Evolutionary conservation across 1,284 basidiomycete species (phyloP).

Genomic region (Cutaneotrichosporon daszewskae): DNA sequence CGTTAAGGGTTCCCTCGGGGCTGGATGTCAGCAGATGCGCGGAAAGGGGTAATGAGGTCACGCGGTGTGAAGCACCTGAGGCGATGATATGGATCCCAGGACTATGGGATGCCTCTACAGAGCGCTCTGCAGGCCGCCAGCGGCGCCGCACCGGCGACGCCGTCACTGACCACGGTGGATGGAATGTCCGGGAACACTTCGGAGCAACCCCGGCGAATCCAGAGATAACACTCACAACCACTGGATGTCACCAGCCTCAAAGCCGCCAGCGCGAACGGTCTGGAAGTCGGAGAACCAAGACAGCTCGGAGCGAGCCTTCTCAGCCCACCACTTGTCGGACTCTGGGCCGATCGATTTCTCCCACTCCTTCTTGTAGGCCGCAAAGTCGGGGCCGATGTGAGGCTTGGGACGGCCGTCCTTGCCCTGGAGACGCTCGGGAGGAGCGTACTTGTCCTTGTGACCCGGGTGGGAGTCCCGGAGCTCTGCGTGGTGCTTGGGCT

Average conservation of each 20-base stretch:
- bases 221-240: slow-evolving; percentile 63
- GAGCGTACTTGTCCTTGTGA: slow-evolving; percentile 35
- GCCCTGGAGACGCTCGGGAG: slow-evolving; percentile 38
- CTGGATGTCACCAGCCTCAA: slow-evolving; percentile 78
- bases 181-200: too few species aligned
- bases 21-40: slow-evolving; percentile 19
- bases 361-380: slow-evolving; percentile 66
- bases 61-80: too few species aligned
- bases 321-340: slow-evolving; percentile 81
- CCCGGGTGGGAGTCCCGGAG: slow-evolving; percentile 34
- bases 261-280: slow-evolving; percentile 77
- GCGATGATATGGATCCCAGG: too few species aligned
- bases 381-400: slow-evolving; percentile 67
- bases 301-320: slow-evolving; percentile 73
- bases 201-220: too few species aligned
- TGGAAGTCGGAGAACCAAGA: slow-evolving; percentile 90
- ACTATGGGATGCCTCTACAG: too few species aligned
- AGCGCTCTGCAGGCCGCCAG: too few species aligned
- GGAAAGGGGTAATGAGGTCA: too few species aligned
- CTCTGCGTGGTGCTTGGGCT: slow-evolving; percentile 24
- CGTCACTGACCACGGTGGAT: too few species aligned
- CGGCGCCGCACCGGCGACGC: too few species aligned
- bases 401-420: slow-evolving; percentile 46
- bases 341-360: slow-evolving; percentile 64
- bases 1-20: slow-evolving; percentile 80